Base-by-base conservation (phyloP, 1,139 yeast genomes). In the Candida sanyaensis region DNA sequence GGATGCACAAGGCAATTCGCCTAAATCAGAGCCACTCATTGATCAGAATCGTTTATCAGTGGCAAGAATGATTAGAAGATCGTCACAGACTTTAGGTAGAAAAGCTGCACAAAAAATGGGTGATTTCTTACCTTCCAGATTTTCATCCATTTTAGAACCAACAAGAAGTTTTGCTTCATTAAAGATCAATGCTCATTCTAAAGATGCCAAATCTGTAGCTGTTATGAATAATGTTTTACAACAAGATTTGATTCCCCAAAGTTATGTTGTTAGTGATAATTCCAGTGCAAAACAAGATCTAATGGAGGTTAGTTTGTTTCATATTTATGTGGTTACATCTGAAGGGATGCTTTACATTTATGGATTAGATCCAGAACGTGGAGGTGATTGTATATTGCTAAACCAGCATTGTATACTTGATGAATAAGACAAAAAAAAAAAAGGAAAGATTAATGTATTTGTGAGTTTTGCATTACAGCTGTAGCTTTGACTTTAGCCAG, bases 121-220 rank as follows among this genome's bases (percentile, higher is more conserved):
- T 0, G 90, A 89, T 29, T 88, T 86, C 55, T 73, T 92, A 40
- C 97, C 97, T 0, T 83, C 88, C 11, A 80, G 90, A 45, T 87
- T 92, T 47, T 83, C 95, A 1, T 90, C 96, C 2, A 86, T 92
- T 50, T 73, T 93, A 58, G 97, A 92, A 62, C 96, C 97, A 7
- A 86, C 90, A 13, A 77, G 99, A 48, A 97, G 92, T 62, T 93
- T 93, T 77, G 98, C 99, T 0, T 90, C 91, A 24, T 75, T 93
- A 57, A 92, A 91, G 63, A 82, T 93, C 24, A 96, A 93, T 9
- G 76, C 85, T 2, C 70, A 78, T 13, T 69, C 71, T n/a, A 76
- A 75, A 49, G 88, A 84, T 48, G 79, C 80, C n/a, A 80, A 80
- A 56, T 78, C 86, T 4, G 81, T 83, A 34, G 88, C 86, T 2